Conservation (phyloP, 1,139 yeast species). For the Scheffersomyces illinoinensis region DNA sequence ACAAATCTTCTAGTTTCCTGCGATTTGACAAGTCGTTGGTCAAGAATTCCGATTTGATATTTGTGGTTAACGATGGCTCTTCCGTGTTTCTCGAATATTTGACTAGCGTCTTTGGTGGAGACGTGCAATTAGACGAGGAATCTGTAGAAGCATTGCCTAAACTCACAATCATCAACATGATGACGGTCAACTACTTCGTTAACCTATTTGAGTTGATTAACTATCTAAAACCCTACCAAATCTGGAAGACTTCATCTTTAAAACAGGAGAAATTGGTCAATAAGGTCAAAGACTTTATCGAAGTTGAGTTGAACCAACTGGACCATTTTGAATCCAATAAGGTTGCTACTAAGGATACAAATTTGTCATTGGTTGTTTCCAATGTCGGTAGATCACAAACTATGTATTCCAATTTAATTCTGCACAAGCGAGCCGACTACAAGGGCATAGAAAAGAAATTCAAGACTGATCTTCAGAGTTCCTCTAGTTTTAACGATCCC, state of each 20-base stretch:
- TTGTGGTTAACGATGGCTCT: conserved; percentile 46
- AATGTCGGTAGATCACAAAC: conserved; percentile 7
- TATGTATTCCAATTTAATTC: conserved; percentile 26
- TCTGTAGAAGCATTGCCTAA: conserved; percentile 18
- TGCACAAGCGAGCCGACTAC: conserved; percentile 29
- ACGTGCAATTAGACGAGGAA: background rate
- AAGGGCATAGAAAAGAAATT: conserved; percentile 32
- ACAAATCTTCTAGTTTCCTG: background rate
- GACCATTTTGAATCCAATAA: conserved; percentile 4
- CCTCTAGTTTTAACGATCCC: conserved; percentile 33
- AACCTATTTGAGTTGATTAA: conserved; percentile 41
- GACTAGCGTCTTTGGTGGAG: conserved; percentile 9
- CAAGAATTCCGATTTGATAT: conserved; percentile 28
- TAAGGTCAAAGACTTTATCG: conserved; percentile 28
- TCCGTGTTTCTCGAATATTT: conserved; percentile 27
- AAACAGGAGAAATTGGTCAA: conserved; percentile 24
- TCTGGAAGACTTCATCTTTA: conserved; percentile 43
- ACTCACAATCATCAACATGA: conserved; percentile 40
- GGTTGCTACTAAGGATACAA: conserved; percentile 9
- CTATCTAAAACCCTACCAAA: conserved; percentile 35
- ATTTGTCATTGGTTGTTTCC: conserved; percentile 7
- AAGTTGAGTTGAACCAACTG: conserved; percentile 20
- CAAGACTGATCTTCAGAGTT: conserved; percentile 31
- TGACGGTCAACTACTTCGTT: conserved; percentile 42
- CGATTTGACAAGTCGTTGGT: conserved; percentile 11